Conservation (phyloP, 495 filamentous ascomycete species). For the Copromyces sp. region DNA sequence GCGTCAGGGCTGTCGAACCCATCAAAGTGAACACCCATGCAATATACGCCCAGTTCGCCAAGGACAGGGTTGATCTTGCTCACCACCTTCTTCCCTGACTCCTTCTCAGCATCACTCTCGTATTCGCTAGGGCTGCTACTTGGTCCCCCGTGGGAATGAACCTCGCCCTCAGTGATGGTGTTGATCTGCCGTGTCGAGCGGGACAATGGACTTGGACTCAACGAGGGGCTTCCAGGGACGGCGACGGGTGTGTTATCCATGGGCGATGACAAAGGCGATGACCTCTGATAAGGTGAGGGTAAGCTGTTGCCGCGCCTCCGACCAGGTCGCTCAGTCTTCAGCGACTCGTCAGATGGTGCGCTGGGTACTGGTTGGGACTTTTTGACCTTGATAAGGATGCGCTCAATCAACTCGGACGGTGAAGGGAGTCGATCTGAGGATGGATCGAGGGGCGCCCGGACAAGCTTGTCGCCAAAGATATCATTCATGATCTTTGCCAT, state of each 20-base stretch:
- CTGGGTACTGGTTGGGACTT: constrained; percentile 30
- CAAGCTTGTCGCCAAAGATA: constrained; percentile 65
- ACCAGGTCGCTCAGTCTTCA: constrained; percentile 28
- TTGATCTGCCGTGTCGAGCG: constrained; percentile 30
- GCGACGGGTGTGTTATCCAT: constrained; percentile 46
- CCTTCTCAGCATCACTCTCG: constrained; percentile 46
- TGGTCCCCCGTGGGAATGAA: constrained; percentile 30
- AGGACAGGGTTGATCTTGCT: constrained; percentile 81
- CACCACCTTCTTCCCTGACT: constrained; percentile 48
- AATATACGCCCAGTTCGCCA: constrained; percentile 82
- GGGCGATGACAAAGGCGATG: constrained; percentile 37
- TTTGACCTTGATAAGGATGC: constrained; percentile 92
- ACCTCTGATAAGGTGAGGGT: constrained; percentile 62
- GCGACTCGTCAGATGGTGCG: constrained; percentile 23
- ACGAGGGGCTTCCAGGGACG: constrained; percentile 45
- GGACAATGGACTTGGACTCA: constrained; percentile 27
- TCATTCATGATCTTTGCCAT: constrained; percentile 90
- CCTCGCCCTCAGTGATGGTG: constrained; percentile 40
- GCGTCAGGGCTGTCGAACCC: constrained; percentile 66
- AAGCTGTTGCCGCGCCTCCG: constrained; percentile 67
- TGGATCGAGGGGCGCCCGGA: constrained; percentile 61
- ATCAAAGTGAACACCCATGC: constrained; percentile 72
- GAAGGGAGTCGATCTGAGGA: constrained; percentile 61
- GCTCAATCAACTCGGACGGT: constrained; percentile 71
- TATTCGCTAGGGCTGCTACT: constrained; percentile 48